Evolutionary conservation across 768 basidiomycete species (phyloP).

Genomic region (Phaeolepiota aurea): DNA sequence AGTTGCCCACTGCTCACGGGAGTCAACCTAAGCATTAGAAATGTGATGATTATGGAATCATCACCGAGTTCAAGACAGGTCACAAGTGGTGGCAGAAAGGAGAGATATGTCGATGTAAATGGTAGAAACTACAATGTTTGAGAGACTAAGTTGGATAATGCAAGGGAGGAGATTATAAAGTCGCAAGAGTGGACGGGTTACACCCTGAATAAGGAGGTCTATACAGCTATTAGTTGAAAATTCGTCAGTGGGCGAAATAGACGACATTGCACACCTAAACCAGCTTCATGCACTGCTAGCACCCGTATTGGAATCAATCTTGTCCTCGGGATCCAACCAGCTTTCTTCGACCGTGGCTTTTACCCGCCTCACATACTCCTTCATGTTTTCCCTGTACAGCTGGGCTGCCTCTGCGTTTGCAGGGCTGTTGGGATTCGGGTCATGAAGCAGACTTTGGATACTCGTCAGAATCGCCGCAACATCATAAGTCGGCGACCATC

Average conservation of each 20-base stretch:
- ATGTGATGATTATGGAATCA: too few relatives aligned
- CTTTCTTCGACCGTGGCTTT: constrained; percentile 92
- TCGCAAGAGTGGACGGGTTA: background rate
- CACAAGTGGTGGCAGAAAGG: too few relatives aligned
- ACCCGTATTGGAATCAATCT: constrained; percentile 17
- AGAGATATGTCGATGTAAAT: background rate
- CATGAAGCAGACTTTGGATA: constrained; percentile 92
- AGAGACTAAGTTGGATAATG: background rate
- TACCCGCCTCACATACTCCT: constrained; percentile 92
- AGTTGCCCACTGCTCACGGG: too few relatives aligned
- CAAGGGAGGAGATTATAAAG: background rate
- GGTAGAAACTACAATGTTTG: background rate
- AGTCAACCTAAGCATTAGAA: too few relatives aligned
- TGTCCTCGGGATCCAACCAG: constrained; percentile 84
- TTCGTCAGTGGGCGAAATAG: background rate
- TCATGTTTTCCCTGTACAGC: constrained; percentile 95
- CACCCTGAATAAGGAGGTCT: background rate
- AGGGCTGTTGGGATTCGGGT: constrained; percentile 97
- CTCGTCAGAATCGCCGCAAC: constrained; percentile 97
- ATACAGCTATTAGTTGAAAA: background rate
- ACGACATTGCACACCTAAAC: background rate
- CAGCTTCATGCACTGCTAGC: constrained; percentile 1
- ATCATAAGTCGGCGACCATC: constrained; percentile 99
- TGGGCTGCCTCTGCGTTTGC: constrained; percentile 98
- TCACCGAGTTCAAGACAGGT: too few relatives aligned